Conservation (phyloP, 2,329 filamentous ascomycete species). For the Diaporthe citri region DNA sequence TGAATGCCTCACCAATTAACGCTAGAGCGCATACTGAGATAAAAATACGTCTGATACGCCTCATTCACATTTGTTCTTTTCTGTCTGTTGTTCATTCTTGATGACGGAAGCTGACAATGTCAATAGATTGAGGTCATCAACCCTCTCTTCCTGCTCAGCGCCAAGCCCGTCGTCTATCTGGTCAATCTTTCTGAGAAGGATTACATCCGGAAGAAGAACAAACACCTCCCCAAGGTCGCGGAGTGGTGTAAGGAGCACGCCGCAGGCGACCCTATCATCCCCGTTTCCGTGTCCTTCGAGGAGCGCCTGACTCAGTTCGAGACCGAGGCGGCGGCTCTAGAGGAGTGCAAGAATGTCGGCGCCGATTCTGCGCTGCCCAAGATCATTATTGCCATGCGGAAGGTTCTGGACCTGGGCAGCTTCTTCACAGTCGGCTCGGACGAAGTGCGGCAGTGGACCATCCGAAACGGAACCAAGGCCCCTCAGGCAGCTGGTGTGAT, state of each 20-base stretch:
- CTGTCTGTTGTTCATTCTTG: background rate
- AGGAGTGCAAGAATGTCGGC: slow-evolving; percentile 90
- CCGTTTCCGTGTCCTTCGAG: slow-evolving; percentile 92
- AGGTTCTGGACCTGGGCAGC: slow-evolving; percentile 87
- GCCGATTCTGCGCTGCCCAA: slow-evolving; percentile 93
- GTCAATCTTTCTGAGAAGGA: slow-evolving; percentile 98
- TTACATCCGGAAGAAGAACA: slow-evolving; percentile 99
- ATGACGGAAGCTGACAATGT: slow-evolving; percentile 47
- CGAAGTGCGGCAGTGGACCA: slow-evolving; percentile 98
- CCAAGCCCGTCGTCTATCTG: slow-evolving; percentile 96
- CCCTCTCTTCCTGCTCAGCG: slow-evolving; percentile 92
- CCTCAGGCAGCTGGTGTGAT: slow-evolving; percentile 98
- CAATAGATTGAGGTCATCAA: slow-evolving; percentile 95
- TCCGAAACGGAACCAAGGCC: slow-evolving; percentile 96
- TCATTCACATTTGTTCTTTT: slow-evolving; percentile 38
- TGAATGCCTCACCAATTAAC: slow-evolving; percentile 84
- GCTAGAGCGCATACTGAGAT: slow-evolving; percentile 90
- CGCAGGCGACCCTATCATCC: slow-evolving; percentile 88
- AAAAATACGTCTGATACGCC: slow-evolving; percentile 77
- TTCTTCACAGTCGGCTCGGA: slow-evolving; percentile 98
- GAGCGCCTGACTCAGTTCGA: slow-evolving; percentile 88
- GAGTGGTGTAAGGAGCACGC: slow-evolving; percentile 97
- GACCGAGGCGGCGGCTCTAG: slow-evolving; percentile 80
- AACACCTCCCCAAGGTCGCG: slow-evolving; percentile 92
- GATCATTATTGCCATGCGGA: slow-evolving; percentile 92